These are phyloP conservation scores for Kodamaea sp. DNA, from an alignment of 1,139 yeast genomes.

Conservation along the genomic window DNA sequence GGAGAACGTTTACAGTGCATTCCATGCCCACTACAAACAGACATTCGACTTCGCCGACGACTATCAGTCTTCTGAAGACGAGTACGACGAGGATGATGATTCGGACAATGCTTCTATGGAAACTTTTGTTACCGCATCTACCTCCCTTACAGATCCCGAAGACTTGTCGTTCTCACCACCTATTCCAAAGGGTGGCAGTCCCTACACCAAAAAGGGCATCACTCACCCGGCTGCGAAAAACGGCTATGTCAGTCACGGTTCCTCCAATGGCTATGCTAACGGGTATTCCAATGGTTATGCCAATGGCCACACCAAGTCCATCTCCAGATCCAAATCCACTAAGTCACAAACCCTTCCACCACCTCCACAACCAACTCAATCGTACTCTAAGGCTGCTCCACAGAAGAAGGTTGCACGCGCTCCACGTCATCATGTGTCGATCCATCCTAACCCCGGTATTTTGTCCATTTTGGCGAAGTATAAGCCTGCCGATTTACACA, in stretches of 20 bases:
- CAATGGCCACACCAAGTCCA: constrained; percentile 3
- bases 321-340: too few relatives aligned
- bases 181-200: constrained; percentile 9
- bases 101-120: constrained; percentile 31
- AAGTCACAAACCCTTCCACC: too few relatives aligned
- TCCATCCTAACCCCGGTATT: constrained; percentile 17
- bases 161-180: constrained; percentile 2
- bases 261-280: constrained; percentile 6
- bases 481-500: constrained; percentile 29
- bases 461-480: constrained; percentile 23
- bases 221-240: constrained; percentile 7
- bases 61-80: constrained; percentile 19
- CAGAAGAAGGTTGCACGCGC: background rate
- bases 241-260: constrained; percentile 5
- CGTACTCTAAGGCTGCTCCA: background rate
- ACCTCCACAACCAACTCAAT: background rate
- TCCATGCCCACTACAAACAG: constrained; percentile 23
- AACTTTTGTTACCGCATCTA: constrained; percentile 41
- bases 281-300: constrained; percentile 1
- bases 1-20: constrained; percentile 24
- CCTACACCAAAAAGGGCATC: constrained; percentile 9
- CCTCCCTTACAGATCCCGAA: constrained; percentile 27
- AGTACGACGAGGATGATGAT: constrained; percentile 22
- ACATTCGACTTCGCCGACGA: constrained; percentile 27
- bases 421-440: background rate